Base-by-base conservation (phyloP, 805 yeast genomes). In the Saccharomycopsis synnaedendra region DNA sequence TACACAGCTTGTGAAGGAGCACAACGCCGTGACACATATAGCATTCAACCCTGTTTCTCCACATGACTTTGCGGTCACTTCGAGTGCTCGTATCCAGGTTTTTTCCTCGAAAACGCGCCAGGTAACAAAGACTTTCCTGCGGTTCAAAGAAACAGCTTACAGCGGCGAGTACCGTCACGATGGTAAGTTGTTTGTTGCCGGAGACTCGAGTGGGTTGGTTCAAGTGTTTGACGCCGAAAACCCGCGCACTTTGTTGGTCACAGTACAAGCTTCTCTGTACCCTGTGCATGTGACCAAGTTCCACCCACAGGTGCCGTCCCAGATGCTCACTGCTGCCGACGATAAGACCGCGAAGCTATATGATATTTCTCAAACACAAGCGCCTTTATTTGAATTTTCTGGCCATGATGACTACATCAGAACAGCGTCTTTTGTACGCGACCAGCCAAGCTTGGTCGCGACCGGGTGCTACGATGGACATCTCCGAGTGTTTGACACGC, bases 381-480 rank as follows among this genome's bases (percentile, higher is more conserved):
- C 97, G 28, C 64, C 83, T 11, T 66, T 76, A 33, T 75, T 79
- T 51, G 80, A 86, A 52, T 75, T 72, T 30, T 82, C 76, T 55
- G 39, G 37, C 2, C 97, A 93, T 60, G 75, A 78, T 33, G 98
- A 93, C 66, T 93, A 93, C 62, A 81, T 93, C 36, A 75, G 98
- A 56, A 70, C 90, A 4, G 94, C 85, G 4, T 72, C 72, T 48
- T 86, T 86, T 61, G 74, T 89, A 36, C 90, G 90, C 3, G 67
- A 74, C 3, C 80, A 83, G 46, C 81, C 87, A 32, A 85, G 84
- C 59, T 68, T 89, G 52, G 68, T 93, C n/a, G 82, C 83, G 10
- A 86, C 96, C 1, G 98, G 97, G 46, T 88, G 94, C 59, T 93
- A 93, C 60, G 98, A 93, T 64, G 95, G 96, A 6, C 63, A 69